A percentile compares a stretch with the other conserved stretches of the same genome.
phyloP scores from a whole-genome alignment of 805 yeast species.

The Scheffersomyces coipomensis region DNA sequence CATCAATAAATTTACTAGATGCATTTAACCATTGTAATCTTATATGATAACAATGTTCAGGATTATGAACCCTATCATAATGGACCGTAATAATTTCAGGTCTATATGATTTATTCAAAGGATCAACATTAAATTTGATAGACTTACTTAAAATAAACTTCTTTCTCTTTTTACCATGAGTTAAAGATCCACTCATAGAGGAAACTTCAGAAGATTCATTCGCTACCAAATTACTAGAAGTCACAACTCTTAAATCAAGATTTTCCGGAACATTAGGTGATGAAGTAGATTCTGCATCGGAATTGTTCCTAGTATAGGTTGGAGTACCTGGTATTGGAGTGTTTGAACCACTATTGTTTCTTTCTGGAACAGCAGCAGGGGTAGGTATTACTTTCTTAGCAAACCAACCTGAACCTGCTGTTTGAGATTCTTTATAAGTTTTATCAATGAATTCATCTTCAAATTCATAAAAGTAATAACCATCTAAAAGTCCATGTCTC shows the following conservation, averaged over 20 bases:
- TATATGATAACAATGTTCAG: constrained; percentile 90
- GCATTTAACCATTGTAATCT: constrained; percentile 91
- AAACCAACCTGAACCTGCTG: constrained; percentile 28
- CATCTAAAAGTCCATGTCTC: constrained; percentile 84
- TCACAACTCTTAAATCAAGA: constrained; percentile 19
- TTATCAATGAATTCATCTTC: constrained; percentile 49
- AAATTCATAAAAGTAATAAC: constrained; percentile 85
- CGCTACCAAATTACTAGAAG: constrained; percentile 8
- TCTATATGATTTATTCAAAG: constrained; percentile 64
- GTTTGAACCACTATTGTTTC: constrained; percentile 1
- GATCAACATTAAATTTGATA: constrained; percentile 73
- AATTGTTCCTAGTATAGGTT: constrained; percentile 18
- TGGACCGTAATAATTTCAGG: constrained; percentile 81
- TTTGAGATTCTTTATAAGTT: constrained; percentile 16
- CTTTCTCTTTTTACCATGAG: constrained; percentile 20
- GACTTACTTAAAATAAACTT: constrained; percentile 65
- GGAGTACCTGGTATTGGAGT: constrained; percentile 3
- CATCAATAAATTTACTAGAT: constrained; percentile 61
- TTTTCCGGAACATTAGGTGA: constrained; percentile 22
- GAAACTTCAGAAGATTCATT: constrained; percentile 17
- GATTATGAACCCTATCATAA: constrained; percentile 89
- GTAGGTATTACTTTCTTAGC: no score
- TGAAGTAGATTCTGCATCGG: constrained; percentile 25
- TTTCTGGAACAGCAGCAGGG: constrained; percentile 9
- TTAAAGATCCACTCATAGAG: constrained; percentile 22